These are phyloP conservation scores for Glycyrrhiza uralensis DNA, from an alignment of 306 rosid genomes.

Conservation along the genomic window DNA sequence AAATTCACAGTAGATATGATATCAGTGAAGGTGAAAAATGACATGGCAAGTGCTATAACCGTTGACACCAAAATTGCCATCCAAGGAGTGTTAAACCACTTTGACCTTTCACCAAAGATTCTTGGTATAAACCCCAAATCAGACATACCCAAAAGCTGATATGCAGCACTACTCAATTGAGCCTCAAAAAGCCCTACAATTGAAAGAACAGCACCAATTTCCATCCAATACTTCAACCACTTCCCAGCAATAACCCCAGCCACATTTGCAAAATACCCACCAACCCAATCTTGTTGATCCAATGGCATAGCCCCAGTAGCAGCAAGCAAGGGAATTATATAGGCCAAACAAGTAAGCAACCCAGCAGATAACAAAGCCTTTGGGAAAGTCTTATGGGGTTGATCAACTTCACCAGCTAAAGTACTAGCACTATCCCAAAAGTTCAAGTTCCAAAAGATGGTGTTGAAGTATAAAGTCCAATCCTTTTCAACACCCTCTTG, in stretches of 20 bases:
- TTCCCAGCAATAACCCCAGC: constrained; percentile 62
- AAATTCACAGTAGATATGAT: constrained; percentile 75
- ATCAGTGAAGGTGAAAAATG: constrained; percentile 44
- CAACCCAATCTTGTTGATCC: constrained; percentile 41
- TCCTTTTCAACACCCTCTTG: constrained; percentile 43
- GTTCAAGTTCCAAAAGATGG: constrained; percentile 69
- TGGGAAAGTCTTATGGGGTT: constrained; percentile 53
- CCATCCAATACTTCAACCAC: constrained; percentile 78
- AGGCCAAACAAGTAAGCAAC: constrained; percentile 47
- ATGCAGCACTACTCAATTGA: constrained; percentile 72
- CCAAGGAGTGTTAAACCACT: constrained; percentile 78
- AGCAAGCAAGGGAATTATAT: constrained; percentile 51
- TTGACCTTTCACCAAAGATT: constrained; percentile 53
- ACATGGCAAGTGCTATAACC: constrained; percentile 36
- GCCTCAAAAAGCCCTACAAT: constrained; percentile 69
- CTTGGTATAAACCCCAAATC: constrained; percentile 62
- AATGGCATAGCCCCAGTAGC: constrained; percentile 41
- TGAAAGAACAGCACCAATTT: constrained; percentile 66
- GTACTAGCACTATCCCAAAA: constrained; percentile 77
- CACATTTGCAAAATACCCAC: constrained; percentile 51
- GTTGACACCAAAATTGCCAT: constrained; percentile 69
- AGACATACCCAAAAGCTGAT: constrained; percentile 76
- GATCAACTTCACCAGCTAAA: constrained; percentile 55
- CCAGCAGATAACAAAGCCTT: constrained; percentile 51
- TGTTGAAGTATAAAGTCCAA: constrained; percentile 50